Evolutionary conservation across 768 basidiomycete genomes (phyloP).

Genomic region (Rhizopogon sp.): DNA sequence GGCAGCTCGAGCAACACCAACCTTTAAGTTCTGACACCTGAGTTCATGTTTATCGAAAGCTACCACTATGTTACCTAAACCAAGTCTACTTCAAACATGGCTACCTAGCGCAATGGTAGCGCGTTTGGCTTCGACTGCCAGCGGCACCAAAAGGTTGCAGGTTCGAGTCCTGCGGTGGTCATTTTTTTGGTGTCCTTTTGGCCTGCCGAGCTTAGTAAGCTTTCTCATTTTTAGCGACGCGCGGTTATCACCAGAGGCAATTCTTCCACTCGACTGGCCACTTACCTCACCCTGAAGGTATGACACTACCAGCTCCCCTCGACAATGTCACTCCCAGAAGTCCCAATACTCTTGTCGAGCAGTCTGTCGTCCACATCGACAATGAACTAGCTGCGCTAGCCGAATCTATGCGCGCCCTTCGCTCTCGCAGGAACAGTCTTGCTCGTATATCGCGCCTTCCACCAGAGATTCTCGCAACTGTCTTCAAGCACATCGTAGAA

Average conservation of each 20-base stretch:
- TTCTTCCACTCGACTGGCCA: too few species aligned
- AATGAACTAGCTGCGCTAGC: constrained; percentile 12
- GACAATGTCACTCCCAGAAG: too few species aligned
- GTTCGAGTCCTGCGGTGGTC: constrained; percentile 95
- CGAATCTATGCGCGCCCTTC: constrained; percentile 10
- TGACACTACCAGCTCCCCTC: too few species aligned
- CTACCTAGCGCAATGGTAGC: constrained; percentile 93
- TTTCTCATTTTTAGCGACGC: too few species aligned
- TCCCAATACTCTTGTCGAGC: not conserved
- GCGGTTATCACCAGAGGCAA: too few species aligned
- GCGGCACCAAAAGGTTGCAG: constrained; percentile 90
- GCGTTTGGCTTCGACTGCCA: constrained; percentile 87
- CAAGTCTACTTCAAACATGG: constrained; percentile 25
- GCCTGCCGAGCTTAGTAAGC: too few species aligned
- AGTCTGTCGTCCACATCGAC: constrained; percentile 11
- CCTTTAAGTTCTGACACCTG: not conserved
- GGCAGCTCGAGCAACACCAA: constrained; percentile 1
- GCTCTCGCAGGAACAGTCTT: constrained; percentile 12
- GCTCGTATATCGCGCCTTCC: constrained; percentile 15
- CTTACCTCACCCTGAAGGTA: too few species aligned
- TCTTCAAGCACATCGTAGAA: constrained; percentile 6
- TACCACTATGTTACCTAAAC: not conserved
- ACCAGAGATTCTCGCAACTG: constrained; percentile 15
- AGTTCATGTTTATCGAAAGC: not conserved
- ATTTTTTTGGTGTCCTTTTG: constrained; percentile 19